Evolutionary conservation across 2,329 filamentous ascomycete species (phyloP), one percentile per base, ranked within the genome.

Genomic region (Shiraia bambusicola): DNA sequence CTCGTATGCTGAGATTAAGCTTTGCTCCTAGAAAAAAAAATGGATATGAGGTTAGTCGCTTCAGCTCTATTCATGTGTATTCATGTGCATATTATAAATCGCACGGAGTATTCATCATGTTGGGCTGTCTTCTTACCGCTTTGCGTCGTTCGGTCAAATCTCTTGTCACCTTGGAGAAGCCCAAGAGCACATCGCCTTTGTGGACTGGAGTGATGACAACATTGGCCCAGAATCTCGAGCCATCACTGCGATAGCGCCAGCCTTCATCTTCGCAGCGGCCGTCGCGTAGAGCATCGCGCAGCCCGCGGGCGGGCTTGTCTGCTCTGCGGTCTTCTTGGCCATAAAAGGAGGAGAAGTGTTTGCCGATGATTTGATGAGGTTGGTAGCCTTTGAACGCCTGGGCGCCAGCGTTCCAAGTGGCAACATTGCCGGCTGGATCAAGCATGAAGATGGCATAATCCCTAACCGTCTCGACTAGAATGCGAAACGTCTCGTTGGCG

Each of bases 371-470:
- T 26, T 83, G 79, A 22, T 27, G 17, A 14, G 2, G 75, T 67
- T 13, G 72, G 56, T 80, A 83, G 2, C 78, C 78, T 54, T 82
- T 82, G 49, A 80, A 70, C 10, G 77, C 61, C 36, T 76, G 68
- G 0, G 79, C 79, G 2, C 79, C 79, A 0, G 71, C 67, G 49
- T 82, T 82, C 80, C 79, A 82, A 0, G 79, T 81, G 1, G 72
- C 72, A 12, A 83, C 73, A 50, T 75, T 67, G n/a, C 80, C 80
- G 3, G 69, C 62, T 0, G 76, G 72, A 37, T 82, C 78, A 19
- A 83, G 71, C 67, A 82, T 77, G 55, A 82, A 84, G 46, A 83
- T 83, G 42, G 80, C 80, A 52, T 82, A 82, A 47, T 82, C 78
- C 61, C 78, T 80, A 52, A 82, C 77, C 0, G 76, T 78, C 48